Evolutionary conservation across 441 rosid species (phyloP), one percentile per base, ranked within the genome.

Genomic region (Gossypium gossypioides): DNA sequence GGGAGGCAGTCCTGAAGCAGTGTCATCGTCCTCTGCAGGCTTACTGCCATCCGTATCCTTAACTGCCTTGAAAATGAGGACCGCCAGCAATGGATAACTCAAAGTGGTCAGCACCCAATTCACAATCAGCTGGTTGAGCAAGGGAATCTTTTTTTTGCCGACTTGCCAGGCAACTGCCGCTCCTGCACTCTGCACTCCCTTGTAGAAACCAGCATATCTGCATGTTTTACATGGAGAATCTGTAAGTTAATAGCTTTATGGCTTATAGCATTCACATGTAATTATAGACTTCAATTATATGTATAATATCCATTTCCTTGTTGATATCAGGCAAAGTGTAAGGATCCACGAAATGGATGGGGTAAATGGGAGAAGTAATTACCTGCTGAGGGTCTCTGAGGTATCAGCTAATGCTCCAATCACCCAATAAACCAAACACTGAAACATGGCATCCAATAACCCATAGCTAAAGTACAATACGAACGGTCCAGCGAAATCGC

Each of bases 381-480:
- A 85, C 91, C 91, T 85, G 91, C 91, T 87, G 54, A 86, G 89
- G 70, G 80, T 83, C 82, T 88, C 86, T 5, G 93, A 86, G 71
- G 83, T 86, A 70, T 86, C 78, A 13, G 89, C 88, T 73, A 88
- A 62, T 25, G 87, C 81, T 42, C 88, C 91, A 32, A 85, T 88
- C 46, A 85, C 72, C 93, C 91, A 88, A 70, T 88, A 88, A 44
- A 86, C 89, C 81, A 74, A 16, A 72, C 85, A 84, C 27, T 86
- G 89, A 75, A 85, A 85, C 88, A 86, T 83, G n/a, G 89, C 73
- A 76, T 88, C 91, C 19, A 85, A 76, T 76, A 85, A 67, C 0
- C 93, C 89, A 25, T 75, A 86, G 55, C 88, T 73, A 62, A 84
- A 81, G 37, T 83, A 85, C 75, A 88, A 65, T 10, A 82, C 76